phyloP scores from a whole-genome alignment of 768 basidiomycete genomes.

The Plicaturopsis crispa region DNA sequence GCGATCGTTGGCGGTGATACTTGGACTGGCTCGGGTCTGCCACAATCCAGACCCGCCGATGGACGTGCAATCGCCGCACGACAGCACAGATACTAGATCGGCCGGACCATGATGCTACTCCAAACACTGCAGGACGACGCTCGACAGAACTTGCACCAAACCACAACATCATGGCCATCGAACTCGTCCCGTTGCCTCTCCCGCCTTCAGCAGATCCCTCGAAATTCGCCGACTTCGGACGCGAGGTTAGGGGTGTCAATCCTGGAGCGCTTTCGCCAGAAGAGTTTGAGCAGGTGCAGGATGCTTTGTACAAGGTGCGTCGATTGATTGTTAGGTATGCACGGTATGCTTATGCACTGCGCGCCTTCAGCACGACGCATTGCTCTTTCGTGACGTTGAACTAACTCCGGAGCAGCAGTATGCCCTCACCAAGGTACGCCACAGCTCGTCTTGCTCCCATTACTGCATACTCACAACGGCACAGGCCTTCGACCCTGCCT shows the following conservation, averaged over 20 bases:
- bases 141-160: no score
- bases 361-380: conserved; percentile 48
- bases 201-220: conserved; percentile 65
- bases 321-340: not conserved
- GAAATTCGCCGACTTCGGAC: conserved; percentile 66
- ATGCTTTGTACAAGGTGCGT: conserved; percentile 70
- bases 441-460: not conserved
- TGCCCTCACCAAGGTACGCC: conserved; percentile 68
- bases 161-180: conserved; percentile 81
- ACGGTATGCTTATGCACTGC: not conserved
- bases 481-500: conserved; percentile 69
- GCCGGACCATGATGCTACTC: no score
- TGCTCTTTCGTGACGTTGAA: conserved; percentile 66
- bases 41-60: no score
- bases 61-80: no score
- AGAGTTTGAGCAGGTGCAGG: conserved; percentile 58
- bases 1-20: no score
- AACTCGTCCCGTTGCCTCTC: conserved; percentile 57
- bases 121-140: no score
- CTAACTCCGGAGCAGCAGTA: conserved; percentile 81
- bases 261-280: conserved; percentile 54
- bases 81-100: no score
- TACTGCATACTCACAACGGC: conserved; percentile 5
- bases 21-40: no score
- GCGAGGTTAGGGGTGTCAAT: conserved; percentile 67